A percentile compares a stretch with the other conserved stretches of the same genome.
Conservation (phyloP, 2,329 filamentous ascomycete genomes). For the Boeremia lycopersici region DNA sequence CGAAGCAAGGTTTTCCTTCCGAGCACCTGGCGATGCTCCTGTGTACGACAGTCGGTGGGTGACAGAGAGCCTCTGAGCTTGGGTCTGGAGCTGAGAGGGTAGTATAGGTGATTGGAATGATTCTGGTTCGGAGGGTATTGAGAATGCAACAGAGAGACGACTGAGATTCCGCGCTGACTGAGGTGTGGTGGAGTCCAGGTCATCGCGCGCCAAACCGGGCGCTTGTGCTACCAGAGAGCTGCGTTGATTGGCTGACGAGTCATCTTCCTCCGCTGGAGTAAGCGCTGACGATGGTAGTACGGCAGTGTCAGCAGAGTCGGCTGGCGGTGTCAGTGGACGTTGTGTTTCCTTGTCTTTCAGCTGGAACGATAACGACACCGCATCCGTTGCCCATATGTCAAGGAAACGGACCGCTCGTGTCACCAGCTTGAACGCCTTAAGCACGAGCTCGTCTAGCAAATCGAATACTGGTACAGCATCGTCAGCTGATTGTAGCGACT, state of each 20-base stretch:
- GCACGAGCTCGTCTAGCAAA: slow-evolving; percentile 88
- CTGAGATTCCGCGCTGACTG: slow-evolving; percentile 40
- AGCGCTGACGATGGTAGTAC: slow-evolving; percentile 37
- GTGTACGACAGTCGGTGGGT: slow-evolving; percentile 79
- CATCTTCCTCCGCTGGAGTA: slow-evolving; percentile 30
- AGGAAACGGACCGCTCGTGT: slow-evolving; percentile 87
- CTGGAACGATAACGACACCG: slow-evolving; percentile 58
- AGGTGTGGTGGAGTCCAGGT: slow-evolving; percentile 34
- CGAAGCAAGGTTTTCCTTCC: slow-evolving; percentile 77
- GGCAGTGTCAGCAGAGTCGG: slow-evolving; percentile 41
- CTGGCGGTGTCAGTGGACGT: slow-evolving; percentile 48
- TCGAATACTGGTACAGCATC: slow-evolving; percentile 64
- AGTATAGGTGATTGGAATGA: slow-evolving; percentile 39
- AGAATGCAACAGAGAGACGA: slow-evolving; percentile 45
- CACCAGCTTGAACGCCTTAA: slow-evolving; percentile 94
- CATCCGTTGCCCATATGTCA: slow-evolving; percentile 74
- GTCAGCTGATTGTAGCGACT: slow-evolving; percentile 60
- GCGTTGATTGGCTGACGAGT: slow-evolving; percentile 54
- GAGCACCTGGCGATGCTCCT: slow-evolving; percentile 67
- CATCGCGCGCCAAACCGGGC: slow-evolving; percentile 31
- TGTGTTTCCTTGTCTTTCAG: slow-evolving; percentile 38
- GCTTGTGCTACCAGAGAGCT: slow-evolving; percentile 43
- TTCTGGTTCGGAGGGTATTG: slow-evolving; percentile 47
- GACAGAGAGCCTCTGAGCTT: slow-evolving; percentile 56
- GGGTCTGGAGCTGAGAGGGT: slow-evolving; percentile 33